Percentiles rank a stretch among this genome's conserved stretches.
These are phyloP conservation scores for Pittosporum tobira DNA, from an alignment of 129 eudicot species.

Conservation along the genomic window DNA sequence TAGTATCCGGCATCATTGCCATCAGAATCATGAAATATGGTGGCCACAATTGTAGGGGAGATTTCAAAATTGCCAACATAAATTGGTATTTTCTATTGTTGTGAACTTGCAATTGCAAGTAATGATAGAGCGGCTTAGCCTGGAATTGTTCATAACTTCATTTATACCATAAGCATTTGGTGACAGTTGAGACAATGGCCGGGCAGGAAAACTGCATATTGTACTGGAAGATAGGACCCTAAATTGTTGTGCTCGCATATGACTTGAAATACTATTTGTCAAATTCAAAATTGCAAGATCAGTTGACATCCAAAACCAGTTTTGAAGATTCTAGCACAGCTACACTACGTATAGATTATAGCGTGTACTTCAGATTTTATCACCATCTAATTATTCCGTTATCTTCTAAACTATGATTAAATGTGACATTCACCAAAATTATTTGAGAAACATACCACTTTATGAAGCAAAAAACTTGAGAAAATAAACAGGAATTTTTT, in stretches of 20 bases:
- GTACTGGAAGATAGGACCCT: background rate
- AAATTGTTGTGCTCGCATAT: too few species aligned
- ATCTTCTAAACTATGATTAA: too few species aligned
- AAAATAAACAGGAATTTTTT: background rate
- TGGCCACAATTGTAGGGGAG: background rate
- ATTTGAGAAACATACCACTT: background rate
- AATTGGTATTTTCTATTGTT: background rate
- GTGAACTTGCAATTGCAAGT: background rate
- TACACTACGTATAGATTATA: too few species aligned
- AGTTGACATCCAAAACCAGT: too few species aligned
- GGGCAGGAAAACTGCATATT: conserved; percentile 1
- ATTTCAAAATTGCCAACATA: too few species aligned
- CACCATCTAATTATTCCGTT: too few species aligned
- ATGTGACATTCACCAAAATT: too few species aligned
- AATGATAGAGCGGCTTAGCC: background rate
- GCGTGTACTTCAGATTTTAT: too few species aligned
- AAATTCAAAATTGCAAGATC: too few species aligned
- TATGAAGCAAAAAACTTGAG: background rate
- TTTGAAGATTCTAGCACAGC: too few species aligned
- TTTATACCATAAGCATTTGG: conserved; percentile 1
- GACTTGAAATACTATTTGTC: too few species aligned
- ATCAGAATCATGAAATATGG: background rate
- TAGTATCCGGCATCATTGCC: conserved; percentile 1
- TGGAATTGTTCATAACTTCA: background rate
- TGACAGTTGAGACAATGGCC: background rate